Conservation (phyloP, 805 yeast genomes). For the Pichia ethanolica region DNA sequence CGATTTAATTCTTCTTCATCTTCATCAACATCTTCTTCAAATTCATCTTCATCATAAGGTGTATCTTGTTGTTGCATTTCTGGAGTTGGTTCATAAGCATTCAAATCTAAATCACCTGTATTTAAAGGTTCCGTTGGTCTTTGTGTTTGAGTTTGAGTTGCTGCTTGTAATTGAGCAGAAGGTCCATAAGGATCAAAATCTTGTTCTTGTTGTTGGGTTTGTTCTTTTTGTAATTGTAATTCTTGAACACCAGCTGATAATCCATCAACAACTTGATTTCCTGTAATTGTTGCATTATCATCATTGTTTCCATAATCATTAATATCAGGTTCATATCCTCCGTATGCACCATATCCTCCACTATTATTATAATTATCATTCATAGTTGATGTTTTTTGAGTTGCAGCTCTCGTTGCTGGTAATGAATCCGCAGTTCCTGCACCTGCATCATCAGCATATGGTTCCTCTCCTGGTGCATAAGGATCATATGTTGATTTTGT, state of each 20-base stretch:
- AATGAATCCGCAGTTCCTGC: neutral
- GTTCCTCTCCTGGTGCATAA: conserved; percentile 18
- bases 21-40: conserved; percentile 57
- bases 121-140: neutral
- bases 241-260: conserved; percentile 6
- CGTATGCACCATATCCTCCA: neutral
- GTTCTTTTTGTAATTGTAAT: conserved; percentile 8
- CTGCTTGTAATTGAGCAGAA: conserved; percentile 4
- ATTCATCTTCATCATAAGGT: conserved; percentile 21
- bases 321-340: conserved; percentile 1
- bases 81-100: conserved; percentile 21
- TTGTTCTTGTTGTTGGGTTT: conserved; percentile 9
- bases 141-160: conserved; percentile 4
- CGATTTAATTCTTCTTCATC: conserved; percentile 83
- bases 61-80: conserved; percentile 3
- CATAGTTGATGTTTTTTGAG: too few species aligned
- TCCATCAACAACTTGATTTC: neutral
- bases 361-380: neutral
- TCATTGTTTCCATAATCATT: neutral
- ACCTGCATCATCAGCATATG: neutral
- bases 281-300: conserved; percentile 1
- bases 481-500: conserved; percentile 19
- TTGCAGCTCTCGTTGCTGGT: neutral
- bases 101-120: conserved; percentile 19
- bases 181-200: conserved; percentile 22